Base-by-base conservation (phyloP, 2,329 filamentous ascomycete species). In the Thermochaetoides dissita region DNA sequence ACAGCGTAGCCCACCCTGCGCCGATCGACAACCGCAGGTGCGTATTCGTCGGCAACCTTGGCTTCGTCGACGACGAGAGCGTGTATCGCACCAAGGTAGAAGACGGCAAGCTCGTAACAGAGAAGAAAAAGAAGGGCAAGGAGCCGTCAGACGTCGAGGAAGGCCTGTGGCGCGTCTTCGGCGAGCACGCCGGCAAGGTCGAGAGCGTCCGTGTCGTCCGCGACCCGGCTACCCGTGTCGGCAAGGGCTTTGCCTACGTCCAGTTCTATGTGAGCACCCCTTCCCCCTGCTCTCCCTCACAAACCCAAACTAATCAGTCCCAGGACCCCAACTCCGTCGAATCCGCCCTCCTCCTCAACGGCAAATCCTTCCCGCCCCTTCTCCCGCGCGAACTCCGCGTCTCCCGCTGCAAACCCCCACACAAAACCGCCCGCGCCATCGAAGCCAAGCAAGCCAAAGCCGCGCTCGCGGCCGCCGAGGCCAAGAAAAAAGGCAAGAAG, bases 211-310 rank as follows among this genome's bases (percentile, higher is more conserved):
- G 91, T 31, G 87, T 98, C 12, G 76, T 95, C 39, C 79, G 91
- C 42, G 91, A 98, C 57, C 71, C 84, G 48, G 81, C 83, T 51
- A 98, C 93, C 7, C 77, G 93, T 39, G 85, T 98, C 30, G 87
- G 91, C 55, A 98, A 98, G 60, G 91, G 91, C 5, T 86, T 98
- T 57, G 93, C 93, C 48, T 98, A 98, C 56, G 89, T 98, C 10
- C 91, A 98, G 58, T 98, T 98, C 63, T 76, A 81, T 56, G 76
- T 79, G 54, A 65, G 67, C 30, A 39, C 34, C 38, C 30, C 42
- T 51, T 43, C 47, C 36, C 29, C 39, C 3, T 28, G 30, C 35
- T 10, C 2, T 30, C n/a, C 11, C 12, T 30, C 17, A 30, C 17
- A 24, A 24, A 24, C 17, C 24, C 42, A 40, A 38, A 32, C 38